phyloP scores from a whole-genome alignment of 352 stramenopile species.

The Phytopythium litorale region DNA sequence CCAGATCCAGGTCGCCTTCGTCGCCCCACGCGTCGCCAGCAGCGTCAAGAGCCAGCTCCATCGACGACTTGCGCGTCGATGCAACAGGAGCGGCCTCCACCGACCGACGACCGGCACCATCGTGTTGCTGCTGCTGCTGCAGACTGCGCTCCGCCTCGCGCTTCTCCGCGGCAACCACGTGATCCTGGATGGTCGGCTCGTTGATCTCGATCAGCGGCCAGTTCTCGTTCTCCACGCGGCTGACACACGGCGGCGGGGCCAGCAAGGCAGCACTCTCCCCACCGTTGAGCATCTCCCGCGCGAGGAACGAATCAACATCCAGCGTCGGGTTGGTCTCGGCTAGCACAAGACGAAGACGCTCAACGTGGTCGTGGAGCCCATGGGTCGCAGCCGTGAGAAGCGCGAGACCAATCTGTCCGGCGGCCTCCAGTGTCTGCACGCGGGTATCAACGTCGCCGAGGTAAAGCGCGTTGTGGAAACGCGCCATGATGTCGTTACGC shows the following conservation, averaged over 20 bases:
- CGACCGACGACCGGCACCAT: conserved; percentile 17
- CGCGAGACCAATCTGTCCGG: conserved; percentile 94
- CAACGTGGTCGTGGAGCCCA: conserved; percentile 93
- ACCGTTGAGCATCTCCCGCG: conserved; percentile 56
- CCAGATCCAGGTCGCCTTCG: conserved; percentile 86
- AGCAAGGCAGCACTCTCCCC: conserved; percentile 83
- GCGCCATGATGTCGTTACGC: conserved; percentile 97
- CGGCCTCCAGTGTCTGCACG: conserved; percentile 94
- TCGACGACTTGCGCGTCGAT: conserved; percentile 49
- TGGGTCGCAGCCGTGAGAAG: conserved; percentile 96
- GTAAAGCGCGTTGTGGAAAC: conserved; percentile 98
- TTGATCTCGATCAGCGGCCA: conserved; percentile 98
- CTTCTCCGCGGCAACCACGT: conserved; percentile 77
- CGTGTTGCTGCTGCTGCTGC: conserved; percentile 56
- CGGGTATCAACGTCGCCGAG: conserved; percentile 96
- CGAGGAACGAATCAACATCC: conserved; percentile 60
- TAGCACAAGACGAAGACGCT: conserved; percentile 90
- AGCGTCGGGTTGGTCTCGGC: conserved; percentile 88
- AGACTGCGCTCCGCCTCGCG: conserved; percentile 68
- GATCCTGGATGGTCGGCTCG: conserved; percentile 82
- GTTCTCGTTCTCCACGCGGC: conserved; percentile 91
- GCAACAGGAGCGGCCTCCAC: conserved; percentile 22
- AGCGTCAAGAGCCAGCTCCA: conserved; percentile 71
- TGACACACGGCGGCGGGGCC: conserved; percentile 93
- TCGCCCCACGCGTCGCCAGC: conserved; percentile 73